Evolutionary conservation across 257 asterid genomes (phyloP).

Genomic region (Nicotiana tomentosiformis): DNA sequence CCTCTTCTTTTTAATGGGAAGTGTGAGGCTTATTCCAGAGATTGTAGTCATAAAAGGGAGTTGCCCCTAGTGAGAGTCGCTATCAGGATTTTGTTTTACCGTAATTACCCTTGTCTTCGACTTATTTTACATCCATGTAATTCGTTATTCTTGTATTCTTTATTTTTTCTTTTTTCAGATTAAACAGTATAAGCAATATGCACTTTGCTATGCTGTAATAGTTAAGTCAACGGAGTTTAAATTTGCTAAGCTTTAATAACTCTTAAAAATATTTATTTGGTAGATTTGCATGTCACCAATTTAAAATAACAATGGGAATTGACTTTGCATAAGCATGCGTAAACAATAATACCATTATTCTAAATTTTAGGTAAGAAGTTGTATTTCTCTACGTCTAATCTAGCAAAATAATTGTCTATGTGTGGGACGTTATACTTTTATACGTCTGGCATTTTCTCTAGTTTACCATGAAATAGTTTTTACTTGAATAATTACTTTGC

Average conservation of each 20-base stretch:
- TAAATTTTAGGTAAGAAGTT: slow-evolving; percentile 3
- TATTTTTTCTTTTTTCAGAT: too few relatives aligned
- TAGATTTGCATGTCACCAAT: slow-evolving; percentile 5
- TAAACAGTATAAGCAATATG: too few relatives aligned
- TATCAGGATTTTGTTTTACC: slow-evolving; percentile 15
- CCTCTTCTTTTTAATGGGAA: background rate
- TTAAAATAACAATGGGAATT: background rate
- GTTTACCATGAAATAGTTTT: background rate
- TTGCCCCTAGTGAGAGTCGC: slow-evolving; percentile 11
- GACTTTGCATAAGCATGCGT: slow-evolving; percentile 10
- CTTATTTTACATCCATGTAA: slow-evolving; percentile 6
- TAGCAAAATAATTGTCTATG: background rate
- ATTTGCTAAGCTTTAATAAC: background rate
- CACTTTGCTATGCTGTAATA: too few relatives aligned
- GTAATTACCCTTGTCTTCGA: slow-evolving; percentile 5
- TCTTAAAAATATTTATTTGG: slow-evolving; percentile 3
- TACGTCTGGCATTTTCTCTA: background rate
- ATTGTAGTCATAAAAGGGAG: slow-evolving; percentile 14
- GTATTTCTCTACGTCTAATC: background rate
- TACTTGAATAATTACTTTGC: background rate
- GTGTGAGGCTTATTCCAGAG: slow-evolving; percentile 21
- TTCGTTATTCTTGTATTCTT: background rate
- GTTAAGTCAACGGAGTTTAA: background rate
- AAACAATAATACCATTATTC: background rate
- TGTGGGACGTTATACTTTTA: background rate